Percentiles rank a stretch among this genome's conserved stretches.
Evolutionary conservation across 495 filamentous ascomycete genomes (phyloP).

Genomic region (Halenospora varia): DNA sequence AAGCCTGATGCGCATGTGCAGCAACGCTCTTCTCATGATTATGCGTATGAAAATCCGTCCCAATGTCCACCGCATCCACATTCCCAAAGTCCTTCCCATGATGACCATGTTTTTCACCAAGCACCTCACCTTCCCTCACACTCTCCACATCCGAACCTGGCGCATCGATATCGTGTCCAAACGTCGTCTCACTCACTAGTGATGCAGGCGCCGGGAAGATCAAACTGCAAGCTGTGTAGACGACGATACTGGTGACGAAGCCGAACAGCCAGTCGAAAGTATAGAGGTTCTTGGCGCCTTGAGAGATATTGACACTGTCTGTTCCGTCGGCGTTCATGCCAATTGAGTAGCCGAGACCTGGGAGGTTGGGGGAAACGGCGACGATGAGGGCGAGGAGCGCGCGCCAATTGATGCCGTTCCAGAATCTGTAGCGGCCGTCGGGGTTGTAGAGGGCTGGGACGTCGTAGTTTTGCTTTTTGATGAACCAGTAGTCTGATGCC

Average conservation of each 20-base stretch:
- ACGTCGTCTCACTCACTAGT: slow-evolving; percentile 32
- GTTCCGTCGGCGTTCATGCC: slow-evolving; percentile 12
- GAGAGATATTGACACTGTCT: slow-evolving; percentile 32
- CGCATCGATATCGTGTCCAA: slow-evolving; percentile 21
- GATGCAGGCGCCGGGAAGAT: slow-evolving; percentile 31
- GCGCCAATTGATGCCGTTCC: slow-evolving; percentile 59
- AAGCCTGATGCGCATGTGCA: too few species aligned
- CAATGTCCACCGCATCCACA: not conserved
- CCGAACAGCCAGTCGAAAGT: slow-evolving; percentile 48
- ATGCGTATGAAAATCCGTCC: too few species aligned
- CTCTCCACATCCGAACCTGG: too few species aligned
- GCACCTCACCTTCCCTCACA: not conserved
- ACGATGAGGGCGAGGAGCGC: slow-evolving; percentile 59
- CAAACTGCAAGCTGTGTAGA: slow-evolving; percentile 33
- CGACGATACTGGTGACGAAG: slow-evolving; percentile 36
- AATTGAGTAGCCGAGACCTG: slow-evolving; percentile 38
- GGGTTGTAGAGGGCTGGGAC: slow-evolving; percentile 53
- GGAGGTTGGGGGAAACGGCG: slow-evolving; percentile 58
- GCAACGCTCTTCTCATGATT: too few species aligned
- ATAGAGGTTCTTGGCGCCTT: slow-evolving; percentile 37
- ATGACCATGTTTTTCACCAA: not conserved
- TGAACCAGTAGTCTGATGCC: slow-evolving; percentile 62
- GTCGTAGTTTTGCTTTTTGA: slow-evolving; percentile 57
- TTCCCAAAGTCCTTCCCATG: slow-evolving; percentile 1
- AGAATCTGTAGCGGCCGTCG: slow-evolving; percentile 50